These are phyloP conservation scores for Epichloe typhina DNA, from an alignment of 2,329 filamentous ascomycete species.

Conservation along the genomic window DNA sequence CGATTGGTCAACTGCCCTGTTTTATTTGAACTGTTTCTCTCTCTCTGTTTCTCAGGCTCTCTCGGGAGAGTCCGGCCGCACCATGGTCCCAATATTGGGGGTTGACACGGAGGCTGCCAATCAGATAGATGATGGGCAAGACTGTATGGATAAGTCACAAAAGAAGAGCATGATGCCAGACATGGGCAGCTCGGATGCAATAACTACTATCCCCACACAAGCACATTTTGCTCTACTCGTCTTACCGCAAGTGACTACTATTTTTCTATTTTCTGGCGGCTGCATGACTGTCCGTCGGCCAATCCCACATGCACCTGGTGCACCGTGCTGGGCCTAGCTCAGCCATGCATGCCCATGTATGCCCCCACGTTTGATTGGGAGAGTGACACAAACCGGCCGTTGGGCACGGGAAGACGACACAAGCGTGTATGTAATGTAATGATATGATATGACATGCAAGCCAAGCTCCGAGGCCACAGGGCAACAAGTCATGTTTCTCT, in stretches of 20 bases:
- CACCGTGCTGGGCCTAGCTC: too few species aligned
- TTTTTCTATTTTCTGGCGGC: too few species aligned
- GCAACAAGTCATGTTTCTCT: not conserved
- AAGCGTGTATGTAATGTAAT: not conserved
- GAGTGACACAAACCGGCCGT: not conserved
- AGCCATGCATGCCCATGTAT: too few species aligned
- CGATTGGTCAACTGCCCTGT: not conserved
- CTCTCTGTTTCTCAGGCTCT: not conserved
- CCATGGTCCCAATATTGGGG: not conserved
- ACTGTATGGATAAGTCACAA: not conserved
- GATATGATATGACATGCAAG: too few species aligned
- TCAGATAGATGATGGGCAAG: conserved; percentile 5
- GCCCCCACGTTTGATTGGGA: not conserved
- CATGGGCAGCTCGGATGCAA: not conserved
- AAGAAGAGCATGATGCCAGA: not conserved
- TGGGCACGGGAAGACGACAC: not conserved
- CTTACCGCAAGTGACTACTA: not conserved
- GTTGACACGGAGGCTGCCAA: not conserved
- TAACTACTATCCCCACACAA: not conserved
- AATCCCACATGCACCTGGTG: too few species aligned
- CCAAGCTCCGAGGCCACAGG: not conserved
- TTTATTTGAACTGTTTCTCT: not conserved
- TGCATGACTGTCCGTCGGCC: too few species aligned
- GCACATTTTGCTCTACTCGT: not conserved
- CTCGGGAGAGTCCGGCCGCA: not conserved